phyloP scores from a whole-genome alignment of 2,329 filamentous ascomycete genomes.

The Lecanicillium sp. region DNA sequence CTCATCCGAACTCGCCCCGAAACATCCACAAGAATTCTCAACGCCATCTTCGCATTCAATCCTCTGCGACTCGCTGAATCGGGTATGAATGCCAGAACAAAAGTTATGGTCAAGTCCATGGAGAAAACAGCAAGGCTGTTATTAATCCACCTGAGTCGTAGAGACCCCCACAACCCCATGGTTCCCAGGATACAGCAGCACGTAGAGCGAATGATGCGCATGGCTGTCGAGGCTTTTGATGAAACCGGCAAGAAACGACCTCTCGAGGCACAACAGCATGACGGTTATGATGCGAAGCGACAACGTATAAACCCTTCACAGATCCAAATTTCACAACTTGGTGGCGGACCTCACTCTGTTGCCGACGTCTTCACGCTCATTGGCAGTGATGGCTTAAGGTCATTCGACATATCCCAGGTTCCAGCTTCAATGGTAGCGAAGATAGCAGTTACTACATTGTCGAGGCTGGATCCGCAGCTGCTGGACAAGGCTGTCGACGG shows the following conservation, averaged over 20 bases:
- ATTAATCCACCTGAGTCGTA: slow-evolving; percentile 75
- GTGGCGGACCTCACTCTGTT: slow-evolving; percentile 66
- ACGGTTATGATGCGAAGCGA: slow-evolving; percentile 75
- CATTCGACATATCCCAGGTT: slow-evolving; percentile 76
- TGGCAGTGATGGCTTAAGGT: slow-evolving; percentile 58
- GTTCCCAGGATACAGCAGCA: slow-evolving; percentile 77
- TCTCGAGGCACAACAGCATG: slow-evolving; percentile 59
- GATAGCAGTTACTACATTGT: slow-evolving; percentile 73
- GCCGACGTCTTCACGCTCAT: slow-evolving; percentile 85
- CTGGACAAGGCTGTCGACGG: slow-evolving; percentile 66
- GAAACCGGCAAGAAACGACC: slow-evolving; percentile 72
- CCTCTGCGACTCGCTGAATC: slow-evolving; percentile 73
- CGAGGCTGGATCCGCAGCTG: slow-evolving; percentile 58
- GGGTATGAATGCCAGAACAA: slow-evolving; percentile 68
- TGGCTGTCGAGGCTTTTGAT: slow-evolving; percentile 70
- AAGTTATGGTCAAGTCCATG: slow-evolving; percentile 84
- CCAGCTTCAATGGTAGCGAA: slow-evolving; percentile 67
- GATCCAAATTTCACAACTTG: slow-evolving; percentile 59
- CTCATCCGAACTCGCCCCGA: slow-evolving; percentile 74
- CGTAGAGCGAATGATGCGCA: slow-evolving; percentile 72
- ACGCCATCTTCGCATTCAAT: slow-evolving; percentile 82
- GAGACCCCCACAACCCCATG: slow-evolving; percentile 73
- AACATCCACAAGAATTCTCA: slow-evolving; percentile 77
- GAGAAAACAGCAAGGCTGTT: slow-evolving; percentile 85
- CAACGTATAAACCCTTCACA: slow-evolving; percentile 50